These are phyloP conservation scores for Ustilago esculenta DNA, from an alignment of 1,284 basidiomycete species.

Conservation along the genomic window DNA sequence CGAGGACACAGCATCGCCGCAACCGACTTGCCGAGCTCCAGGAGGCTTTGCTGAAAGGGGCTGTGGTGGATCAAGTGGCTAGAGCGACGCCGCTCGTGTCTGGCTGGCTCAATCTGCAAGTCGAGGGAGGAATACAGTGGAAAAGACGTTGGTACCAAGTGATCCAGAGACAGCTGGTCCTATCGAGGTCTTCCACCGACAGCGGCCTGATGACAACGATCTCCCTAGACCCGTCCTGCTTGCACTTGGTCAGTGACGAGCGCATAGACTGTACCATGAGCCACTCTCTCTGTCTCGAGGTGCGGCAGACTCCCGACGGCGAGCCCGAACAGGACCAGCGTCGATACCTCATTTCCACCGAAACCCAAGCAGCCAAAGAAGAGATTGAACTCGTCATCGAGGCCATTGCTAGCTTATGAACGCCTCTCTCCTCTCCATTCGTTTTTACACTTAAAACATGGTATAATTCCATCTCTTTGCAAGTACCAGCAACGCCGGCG, in stretches of 20 bases:
- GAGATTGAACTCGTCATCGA: slow-evolving; percentile 20
- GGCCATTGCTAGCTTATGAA: slow-evolving; percentile 3
- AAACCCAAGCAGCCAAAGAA: slow-evolving; percentile 10
- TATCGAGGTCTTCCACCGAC: slow-evolving; percentile 13
- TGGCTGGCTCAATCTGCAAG: slow-evolving; percentile 26
- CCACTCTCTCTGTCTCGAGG: slow-evolving; percentile 5
- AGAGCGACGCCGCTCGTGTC: background rate
- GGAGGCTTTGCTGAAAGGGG: background rate
- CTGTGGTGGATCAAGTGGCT: background rate
- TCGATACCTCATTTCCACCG: slow-evolving; percentile 4
- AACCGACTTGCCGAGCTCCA: background rate
- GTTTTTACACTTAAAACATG: background rate
- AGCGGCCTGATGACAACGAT: background rate
- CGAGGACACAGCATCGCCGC: background rate
- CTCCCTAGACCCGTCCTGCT: background rate
- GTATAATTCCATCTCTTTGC: too few relatives aligned
- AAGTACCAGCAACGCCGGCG: too few relatives aligned
- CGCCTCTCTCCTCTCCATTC: background rate
- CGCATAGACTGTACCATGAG: slow-evolving; percentile 16
- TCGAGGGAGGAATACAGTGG: slow-evolving; percentile 10
- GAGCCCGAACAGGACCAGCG: background rate
- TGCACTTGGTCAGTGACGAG: slow-evolving; percentile 2
- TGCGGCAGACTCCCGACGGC: background rate
- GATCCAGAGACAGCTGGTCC: background rate
- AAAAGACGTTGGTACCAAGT: slow-evolving; percentile 23